These are phyloP conservation scores for Lasiodiplodia citricola DNA, from an alignment of 2,329 filamentous ascomycete species.

Conservation along the genomic window DNA sequence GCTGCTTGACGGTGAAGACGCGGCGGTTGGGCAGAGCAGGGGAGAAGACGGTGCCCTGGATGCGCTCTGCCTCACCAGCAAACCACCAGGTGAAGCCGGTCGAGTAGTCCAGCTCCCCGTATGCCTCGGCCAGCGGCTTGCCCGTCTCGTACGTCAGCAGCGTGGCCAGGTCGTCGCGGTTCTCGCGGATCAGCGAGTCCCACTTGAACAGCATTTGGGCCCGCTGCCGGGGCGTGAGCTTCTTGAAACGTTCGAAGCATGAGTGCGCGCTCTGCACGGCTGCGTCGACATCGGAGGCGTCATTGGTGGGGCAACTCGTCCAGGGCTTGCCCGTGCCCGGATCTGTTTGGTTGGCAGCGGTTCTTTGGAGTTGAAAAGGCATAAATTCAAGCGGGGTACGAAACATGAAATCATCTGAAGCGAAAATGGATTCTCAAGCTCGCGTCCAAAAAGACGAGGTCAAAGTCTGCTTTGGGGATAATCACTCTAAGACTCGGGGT, in stretches of 20 bases:
- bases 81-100: constrained; percentile 63
- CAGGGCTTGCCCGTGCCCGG: constrained; percentile 57
- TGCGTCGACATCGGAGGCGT: constrained; percentile 64
- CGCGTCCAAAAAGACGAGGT: background rate
- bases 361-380: background rate
- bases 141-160: constrained; percentile 67
- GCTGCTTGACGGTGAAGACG: constrained; percentile 72
- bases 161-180: constrained; percentile 66
- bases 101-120: constrained; percentile 60
- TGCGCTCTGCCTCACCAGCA: constrained; percentile 64
- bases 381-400: background rate
- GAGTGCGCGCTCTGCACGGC: constrained; percentile 64
- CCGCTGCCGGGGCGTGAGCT: constrained; percentile 64
- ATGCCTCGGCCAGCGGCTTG: constrained; percentile 58
- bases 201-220: constrained; percentile 69
- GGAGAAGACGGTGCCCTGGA: constrained; percentile 66
- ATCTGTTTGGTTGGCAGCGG: constrained; percentile 43
- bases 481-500: background rate
- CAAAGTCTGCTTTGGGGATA: background rate
- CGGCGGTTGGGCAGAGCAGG: constrained; percentile 67
- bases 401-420: constrained; percentile 21
- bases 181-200: constrained; percentile 67
- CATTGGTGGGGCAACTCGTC: constrained; percentile 54
- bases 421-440: constrained; percentile 24
- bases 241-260: constrained; percentile 66